phyloP scores from a whole-genome alignment of 202 grass and related monocot species.

The Hordeum pubiflorum region DNA sequence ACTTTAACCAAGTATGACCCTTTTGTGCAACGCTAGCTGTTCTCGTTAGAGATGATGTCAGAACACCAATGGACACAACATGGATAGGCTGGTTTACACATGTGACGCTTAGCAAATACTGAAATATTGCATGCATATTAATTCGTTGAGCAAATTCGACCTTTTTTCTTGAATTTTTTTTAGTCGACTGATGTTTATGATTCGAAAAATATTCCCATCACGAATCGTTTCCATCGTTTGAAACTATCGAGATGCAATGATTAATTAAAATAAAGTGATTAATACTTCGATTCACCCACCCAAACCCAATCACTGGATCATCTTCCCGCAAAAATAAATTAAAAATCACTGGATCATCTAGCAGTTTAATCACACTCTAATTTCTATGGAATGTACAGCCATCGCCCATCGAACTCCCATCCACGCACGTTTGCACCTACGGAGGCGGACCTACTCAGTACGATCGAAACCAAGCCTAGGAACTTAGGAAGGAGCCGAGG shows the following conservation, averaged over 20 bases:
- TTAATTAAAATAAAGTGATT: not conserved
- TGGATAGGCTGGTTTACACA: not conserved
- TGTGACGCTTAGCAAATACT: not conserved
- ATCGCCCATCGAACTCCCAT: not conserved
- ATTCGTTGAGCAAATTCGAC: too few relatives aligned
- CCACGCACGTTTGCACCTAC: not conserved
- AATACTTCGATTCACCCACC: not conserved
- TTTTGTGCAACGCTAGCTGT: not conserved
- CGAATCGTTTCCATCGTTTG: not conserved
- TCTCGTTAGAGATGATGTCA: not conserved
- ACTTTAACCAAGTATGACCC: too few relatives aligned
- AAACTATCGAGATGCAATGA: not conserved
- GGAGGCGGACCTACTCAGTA: too few relatives aligned
- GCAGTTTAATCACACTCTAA: not conserved
- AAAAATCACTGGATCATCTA: not conserved
- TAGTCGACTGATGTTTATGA: too few relatives aligned
- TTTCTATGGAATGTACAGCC: not conserved
- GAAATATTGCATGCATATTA: not conserved
- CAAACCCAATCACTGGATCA: not conserved
- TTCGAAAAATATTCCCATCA: not conserved
- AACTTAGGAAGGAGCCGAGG: not conserved
- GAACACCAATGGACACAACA: not conserved
- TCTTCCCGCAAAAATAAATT: too few relatives aligned
- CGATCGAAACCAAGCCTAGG: not conserved
- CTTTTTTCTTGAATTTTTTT: too few relatives aligned